Percentiles rank a stretch among this genome's conserved stretches.
These are phyloP conservation scores for Coemansia sp. DNA, from an alignment of 192 early-diverging fungal genomes.

Conservation along the genomic window DNA sequence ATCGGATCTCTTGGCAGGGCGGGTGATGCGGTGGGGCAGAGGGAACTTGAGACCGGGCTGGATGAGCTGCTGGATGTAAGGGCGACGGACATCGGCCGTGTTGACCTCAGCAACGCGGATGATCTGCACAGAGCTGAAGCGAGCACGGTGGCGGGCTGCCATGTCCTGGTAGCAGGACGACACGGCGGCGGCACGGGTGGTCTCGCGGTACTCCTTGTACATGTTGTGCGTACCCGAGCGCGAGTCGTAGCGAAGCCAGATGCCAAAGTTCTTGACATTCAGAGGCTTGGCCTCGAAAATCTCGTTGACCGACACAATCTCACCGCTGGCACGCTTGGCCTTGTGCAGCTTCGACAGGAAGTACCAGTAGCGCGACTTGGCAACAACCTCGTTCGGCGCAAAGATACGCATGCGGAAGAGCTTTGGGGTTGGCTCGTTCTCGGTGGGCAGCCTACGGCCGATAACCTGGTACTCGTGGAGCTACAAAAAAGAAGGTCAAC, in stretches of 20 bases:
- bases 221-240: conserved; percentile 99
- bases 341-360: conserved; percentile 98
- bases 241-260: conserved; percentile 99
- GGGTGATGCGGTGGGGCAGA: conserved; percentile 92
- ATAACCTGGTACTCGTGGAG: conserved; percentile 81
- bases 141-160: conserved; percentile 98
- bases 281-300: conserved; percentile 94
- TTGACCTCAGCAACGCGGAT: conserved; percentile 95
- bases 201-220: conserved; percentile 99
- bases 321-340: conserved; percentile 98
- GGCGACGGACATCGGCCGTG: conserved; percentile 88
- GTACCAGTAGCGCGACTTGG: conserved; percentile 99
- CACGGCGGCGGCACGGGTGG: conserved; percentile 77
- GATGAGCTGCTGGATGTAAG: conserved; percentile 97
- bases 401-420: conserved; percentile 99
- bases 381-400: conserved; percentile 97
- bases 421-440: conserved; percentile 89
- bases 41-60: conserved; percentile 93
- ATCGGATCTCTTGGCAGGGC: conserved; percentile 80
- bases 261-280: conserved; percentile 96
- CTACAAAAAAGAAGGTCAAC: conserved; percentile 21
- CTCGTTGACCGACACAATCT: conserved; percentile 97
- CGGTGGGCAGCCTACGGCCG: conserved; percentile 92
- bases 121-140: conserved; percentile 98
- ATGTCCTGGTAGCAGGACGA: conserved; percentile 91